Conservation (phyloP, 2,329 filamentous ascomycete species). For the Pseudogymnoascus sp. region DNA sequence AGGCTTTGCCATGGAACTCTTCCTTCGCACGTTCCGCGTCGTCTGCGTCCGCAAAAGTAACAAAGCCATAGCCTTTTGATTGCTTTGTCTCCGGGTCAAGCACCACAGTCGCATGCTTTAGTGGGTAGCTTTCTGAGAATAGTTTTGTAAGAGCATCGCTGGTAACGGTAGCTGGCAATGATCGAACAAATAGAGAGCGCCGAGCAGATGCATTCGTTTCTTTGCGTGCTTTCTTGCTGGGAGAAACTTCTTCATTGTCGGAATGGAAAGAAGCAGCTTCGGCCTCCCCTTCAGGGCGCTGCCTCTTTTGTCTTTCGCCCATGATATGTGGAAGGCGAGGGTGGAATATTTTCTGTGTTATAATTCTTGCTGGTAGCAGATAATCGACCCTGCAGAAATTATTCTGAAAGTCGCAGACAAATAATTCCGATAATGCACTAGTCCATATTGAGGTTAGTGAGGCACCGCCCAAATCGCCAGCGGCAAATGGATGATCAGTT, state of each 20-base stretch:
- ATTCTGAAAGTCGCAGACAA: conserved; percentile 10
- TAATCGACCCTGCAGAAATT: conserved; percentile 10
- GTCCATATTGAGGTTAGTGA: conserved; percentile 3
- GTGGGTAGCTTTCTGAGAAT: conserved; percentile 88
- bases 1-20: conserved; percentile 68
- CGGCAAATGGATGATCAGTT: conserved; percentile 8
- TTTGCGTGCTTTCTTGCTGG: conserved; percentile 48
- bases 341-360: not conserved
- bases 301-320: conserved; percentile 21
- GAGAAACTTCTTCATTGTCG: conserved; percentile 22
- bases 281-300: conserved; percentile 19
- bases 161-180: conserved; percentile 68
- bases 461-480: conserved; percentile 6
- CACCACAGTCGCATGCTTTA: conserved; percentile 95
- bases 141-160: conserved; percentile 75
- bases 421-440: conserved; percentile 9
- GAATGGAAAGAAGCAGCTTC: conserved; percentile 15
- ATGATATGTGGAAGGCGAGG: conserved; percentile 1
- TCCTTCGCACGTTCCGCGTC: conserved; percentile 76
- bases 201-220: conserved; percentile 42
- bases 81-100: conserved; percentile 75
- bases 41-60: conserved; percentile 89
- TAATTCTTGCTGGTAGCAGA: conserved; percentile 5
- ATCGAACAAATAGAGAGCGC: conserved; percentile 82
- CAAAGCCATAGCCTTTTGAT: conserved; percentile 90